Conservation (phyloP, 2,329 filamentous ascomycete species). For the Colletotrichum orchidophilum region DNA sequence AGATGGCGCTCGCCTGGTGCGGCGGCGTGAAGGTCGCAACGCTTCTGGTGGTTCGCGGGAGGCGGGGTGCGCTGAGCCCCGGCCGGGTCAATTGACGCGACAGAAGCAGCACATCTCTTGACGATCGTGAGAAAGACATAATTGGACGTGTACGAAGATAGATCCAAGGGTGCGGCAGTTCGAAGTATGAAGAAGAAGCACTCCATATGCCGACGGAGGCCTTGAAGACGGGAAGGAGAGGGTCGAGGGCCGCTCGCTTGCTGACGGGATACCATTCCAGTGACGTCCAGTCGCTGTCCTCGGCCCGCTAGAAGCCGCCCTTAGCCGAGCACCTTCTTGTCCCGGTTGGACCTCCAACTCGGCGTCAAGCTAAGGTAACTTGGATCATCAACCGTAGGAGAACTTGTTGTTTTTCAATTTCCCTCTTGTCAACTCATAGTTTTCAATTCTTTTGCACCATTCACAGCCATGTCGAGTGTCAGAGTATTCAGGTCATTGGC, state of each 20-base stretch:
- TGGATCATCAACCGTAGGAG: conserved; percentile 16
- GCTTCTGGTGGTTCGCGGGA: conserved; percentile 44
- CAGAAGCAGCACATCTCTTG: conserved; percentile 55
- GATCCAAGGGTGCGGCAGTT: conserved; percentile 33
- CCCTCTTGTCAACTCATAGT: background rate
- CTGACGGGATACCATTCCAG: conserved; percentile 31
- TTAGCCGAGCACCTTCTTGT: conserved; percentile 44
- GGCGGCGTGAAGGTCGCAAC: conserved; percentile 82
- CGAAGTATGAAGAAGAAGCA: conserved; percentile 17
- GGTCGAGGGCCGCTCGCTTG: conserved; percentile 32
- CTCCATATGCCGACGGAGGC: conserved; percentile 38
- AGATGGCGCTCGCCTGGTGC: conserved; percentile 85
- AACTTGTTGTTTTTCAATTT: conserved; percentile 1
- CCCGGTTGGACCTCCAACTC: conserved; percentile 34
- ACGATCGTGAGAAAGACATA: conserved; percentile 60
- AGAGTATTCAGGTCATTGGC: conserved; percentile 48
- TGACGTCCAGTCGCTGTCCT: conserved; percentile 36
- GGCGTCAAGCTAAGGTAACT: conserved; percentile 26
- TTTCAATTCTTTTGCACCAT: background rate
- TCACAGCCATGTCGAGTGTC: conserved; percentile 50
- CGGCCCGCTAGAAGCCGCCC: conserved; percentile 55
- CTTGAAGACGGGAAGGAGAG: conserved; percentile 15
- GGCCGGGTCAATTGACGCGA: conserved; percentile 50
- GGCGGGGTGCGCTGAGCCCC: conserved; percentile 39
- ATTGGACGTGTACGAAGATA: conserved; percentile 28